A percentile compares a stretch with the other conserved stretches of the same genome.
Evolutionary conservation across 345 rosid species (phyloP).

Genomic region (Camelina sativa): DNA sequence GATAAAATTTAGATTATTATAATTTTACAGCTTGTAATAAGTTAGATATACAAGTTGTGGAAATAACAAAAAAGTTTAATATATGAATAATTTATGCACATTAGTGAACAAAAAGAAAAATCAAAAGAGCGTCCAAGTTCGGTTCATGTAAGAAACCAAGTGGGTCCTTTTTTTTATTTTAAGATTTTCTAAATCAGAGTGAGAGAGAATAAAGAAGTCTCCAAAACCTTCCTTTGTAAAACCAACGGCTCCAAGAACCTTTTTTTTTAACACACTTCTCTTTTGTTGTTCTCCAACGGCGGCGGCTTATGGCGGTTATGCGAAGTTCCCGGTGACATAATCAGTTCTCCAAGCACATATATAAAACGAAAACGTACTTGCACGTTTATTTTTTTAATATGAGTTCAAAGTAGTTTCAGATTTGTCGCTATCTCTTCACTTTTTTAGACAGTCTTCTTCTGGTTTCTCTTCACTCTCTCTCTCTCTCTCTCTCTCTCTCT

Average conservation of each 20-base stretch:
- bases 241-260: constrained; percentile 43
- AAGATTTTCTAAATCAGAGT: constrained; percentile 11
- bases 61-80: constrained; percentile 25
- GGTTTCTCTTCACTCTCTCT: constrained; percentile 24
- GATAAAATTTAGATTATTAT: constrained; percentile 30
- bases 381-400: constrained; percentile 23
- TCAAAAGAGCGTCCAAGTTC: constrained; percentile 45
- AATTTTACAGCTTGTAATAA: constrained; percentile 34
- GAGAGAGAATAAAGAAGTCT: constrained; percentile 15
- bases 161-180: constrained; percentile 31
- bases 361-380: not conserved
- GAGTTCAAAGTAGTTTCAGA: constrained; percentile 30
- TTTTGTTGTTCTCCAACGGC: constrained; percentile 32
- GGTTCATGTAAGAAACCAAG: constrained; percentile 43
- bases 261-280: constrained; percentile 23
- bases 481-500: constrained; percentile 12
- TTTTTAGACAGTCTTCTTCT: constrained; percentile 21
- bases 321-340: constrained; percentile 9
- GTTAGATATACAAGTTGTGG: constrained; percentile 31
- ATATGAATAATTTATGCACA: constrained; percentile 4
- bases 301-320: constrained; percentile 42
- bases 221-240: constrained; percentile 40
- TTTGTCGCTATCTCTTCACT: constrained; percentile 35
- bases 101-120: constrained; percentile 10
- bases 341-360: not conserved